Evolutionary conservation across 768 basidiomycete genomes (phyloP), one percentile per base, ranked within the genome.

Genomic region (Mycena polygramma): DNA sequence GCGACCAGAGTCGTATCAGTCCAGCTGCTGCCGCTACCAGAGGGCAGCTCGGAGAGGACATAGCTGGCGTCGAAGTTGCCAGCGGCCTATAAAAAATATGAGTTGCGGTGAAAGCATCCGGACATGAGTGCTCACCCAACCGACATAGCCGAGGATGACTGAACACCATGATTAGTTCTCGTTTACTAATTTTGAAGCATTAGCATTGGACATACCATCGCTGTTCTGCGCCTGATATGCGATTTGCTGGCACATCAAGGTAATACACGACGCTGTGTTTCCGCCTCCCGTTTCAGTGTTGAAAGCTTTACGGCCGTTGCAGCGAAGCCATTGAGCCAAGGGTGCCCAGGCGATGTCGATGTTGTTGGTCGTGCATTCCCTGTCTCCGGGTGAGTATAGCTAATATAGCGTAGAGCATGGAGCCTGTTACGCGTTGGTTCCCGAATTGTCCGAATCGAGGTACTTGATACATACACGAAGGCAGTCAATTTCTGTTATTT

Each of bases 281-380:
- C 88, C 89, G 11, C 88, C 90, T 30, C 90, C 90, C 0, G 88
- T 90, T 75, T 91, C 90, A 8, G 88, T 87, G 75, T 89, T 85
- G 73, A 91, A 79, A 0, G 88, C 90, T 71, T 87, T 84, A 14
- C 89, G 82, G 4, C 81, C 81, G 58, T 89, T 84, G 49, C 75
- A 74, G 45, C 86, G 83, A 8, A 90, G 82, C 85, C 85, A 90
- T 15, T 76, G 73, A 3, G 83, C 77, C 20, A 90, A 82, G 8
- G 85, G 83, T 4, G 72, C 74, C 84, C 87, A 87, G 1, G 84
- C 79, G 19, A 77, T 75, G 39, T 82, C 82, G 57, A 87, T 88
- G 80, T 88, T 88, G 78, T 89, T 87, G 9, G 86, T 90, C 8
- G 82, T 80, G 69, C 90, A 91, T 46, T 84, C 84, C 4, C 76